phyloP scores from a whole-genome alignment of 768 basidiomycete genomes.

The Xerocomellus dryophilus region DNA sequence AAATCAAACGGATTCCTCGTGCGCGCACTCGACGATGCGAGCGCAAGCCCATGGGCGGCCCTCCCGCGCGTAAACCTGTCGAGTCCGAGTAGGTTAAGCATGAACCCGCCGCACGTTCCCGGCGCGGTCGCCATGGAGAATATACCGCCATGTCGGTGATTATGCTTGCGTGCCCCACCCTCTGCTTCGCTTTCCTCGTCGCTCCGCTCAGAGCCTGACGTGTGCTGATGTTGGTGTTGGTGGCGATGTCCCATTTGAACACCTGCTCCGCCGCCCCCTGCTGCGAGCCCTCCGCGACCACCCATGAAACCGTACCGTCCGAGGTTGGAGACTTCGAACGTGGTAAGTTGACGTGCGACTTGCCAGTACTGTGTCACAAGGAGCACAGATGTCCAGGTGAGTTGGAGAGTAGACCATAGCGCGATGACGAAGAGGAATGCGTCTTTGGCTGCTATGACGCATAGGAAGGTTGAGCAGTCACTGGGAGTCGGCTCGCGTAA shows the following conservation, averaged over 20 bases:
- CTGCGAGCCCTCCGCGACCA: constrained; percentile 70
- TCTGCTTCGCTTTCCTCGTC: constrained; percentile 41
- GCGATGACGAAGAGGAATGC: constrained; percentile 82
- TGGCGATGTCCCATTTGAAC: constrained; percentile 83
- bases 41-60: constrained; percentile 81
- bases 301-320: constrained; percentile 98
- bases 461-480: constrained; percentile 45
- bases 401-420: constrained; percentile 86
- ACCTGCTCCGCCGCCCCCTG: constrained; percentile 51
- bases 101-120: constrained; percentile 49
- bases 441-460: constrained; percentile 68
- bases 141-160: constrained; percentile 41
- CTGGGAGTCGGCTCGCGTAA: background rate
- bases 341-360: constrained; percentile 91
- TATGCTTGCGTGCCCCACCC: constrained; percentile 40
- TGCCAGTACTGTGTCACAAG: constrained; percentile 89
- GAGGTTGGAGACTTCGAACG: constrained; percentile 91
- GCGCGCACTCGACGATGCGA: constrained; percentile 50
- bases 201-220: constrained; percentile 42
- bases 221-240: constrained; percentile 20
- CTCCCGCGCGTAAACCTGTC: constrained; percentile 92
- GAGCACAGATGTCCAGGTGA: constrained; percentile 91
- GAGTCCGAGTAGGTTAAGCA: constrained; percentile 88
- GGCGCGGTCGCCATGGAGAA: constrained; percentile 35
- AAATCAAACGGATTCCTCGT: constrained; percentile 91